phyloP scores from a whole-genome alignment of 208 protist species.

The Borovskyia barvae region DNA sequence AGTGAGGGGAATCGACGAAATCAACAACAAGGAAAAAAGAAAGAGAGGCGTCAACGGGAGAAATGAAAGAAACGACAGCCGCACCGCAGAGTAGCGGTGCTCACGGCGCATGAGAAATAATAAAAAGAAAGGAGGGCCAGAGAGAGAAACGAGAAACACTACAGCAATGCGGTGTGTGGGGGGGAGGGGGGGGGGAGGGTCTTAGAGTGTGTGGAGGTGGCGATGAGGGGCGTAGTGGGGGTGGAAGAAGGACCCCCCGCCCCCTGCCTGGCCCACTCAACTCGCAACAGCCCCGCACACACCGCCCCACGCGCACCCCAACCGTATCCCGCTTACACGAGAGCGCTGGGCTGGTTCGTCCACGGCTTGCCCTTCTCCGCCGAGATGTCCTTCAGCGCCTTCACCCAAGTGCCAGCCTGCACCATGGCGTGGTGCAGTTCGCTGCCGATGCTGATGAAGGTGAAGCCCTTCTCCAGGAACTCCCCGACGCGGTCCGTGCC shows the following conservation, averaged over 20 bases:
- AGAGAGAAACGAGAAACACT: too few species aligned
- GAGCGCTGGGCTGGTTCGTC: conserved; percentile 63
- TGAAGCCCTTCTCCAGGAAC: conserved; percentile 82
- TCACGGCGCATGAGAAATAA: neutral
- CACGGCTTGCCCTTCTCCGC: conserved; percentile 55
- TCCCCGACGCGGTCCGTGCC: conserved; percentile 77
- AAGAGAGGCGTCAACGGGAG: neutral
- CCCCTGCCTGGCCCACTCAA: neutral
- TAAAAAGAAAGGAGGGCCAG: too few species aligned
- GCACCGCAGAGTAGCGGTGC: conserved; percentile 13
- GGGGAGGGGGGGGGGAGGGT: too few species aligned
- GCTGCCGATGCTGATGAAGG: conserved; percentile 78
- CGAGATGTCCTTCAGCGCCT: conserved; percentile 53
- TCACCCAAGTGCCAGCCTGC: conserved; percentile 61
- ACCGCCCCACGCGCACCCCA: neutral
- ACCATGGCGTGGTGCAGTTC: conserved; percentile 79
- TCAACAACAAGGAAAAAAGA: neutral
- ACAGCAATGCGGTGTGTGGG: too few species aligned
- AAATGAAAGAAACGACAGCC: conserved; percentile 2
- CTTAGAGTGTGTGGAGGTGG: too few species aligned
- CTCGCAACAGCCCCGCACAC: neutral
- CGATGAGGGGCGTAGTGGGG: neutral
- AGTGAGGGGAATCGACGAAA: too few species aligned
- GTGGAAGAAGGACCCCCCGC: neutral
- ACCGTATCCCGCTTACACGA: conserved; percentile 47